Conservation (phyloP, 108 stramenopile species). For the Epithemia pelagica region DNA sequence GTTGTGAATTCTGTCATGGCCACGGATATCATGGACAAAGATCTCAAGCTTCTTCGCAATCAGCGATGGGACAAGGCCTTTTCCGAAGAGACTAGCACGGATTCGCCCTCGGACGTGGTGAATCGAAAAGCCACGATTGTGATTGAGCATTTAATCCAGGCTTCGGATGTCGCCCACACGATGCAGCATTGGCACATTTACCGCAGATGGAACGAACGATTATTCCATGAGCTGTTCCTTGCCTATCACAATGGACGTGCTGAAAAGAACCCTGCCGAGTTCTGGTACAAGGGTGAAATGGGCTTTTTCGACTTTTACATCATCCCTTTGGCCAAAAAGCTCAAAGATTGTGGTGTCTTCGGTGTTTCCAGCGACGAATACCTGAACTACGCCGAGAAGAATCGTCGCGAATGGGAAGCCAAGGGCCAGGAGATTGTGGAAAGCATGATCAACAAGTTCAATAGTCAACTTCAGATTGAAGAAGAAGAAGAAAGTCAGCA, state of each 20-base stretch:
- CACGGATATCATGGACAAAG: slow-evolving; percentile 16
- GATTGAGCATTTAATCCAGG: slow-evolving; percentile 45
- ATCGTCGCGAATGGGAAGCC: slow-evolving; percentile 22
- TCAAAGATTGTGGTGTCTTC: slow-evolving; percentile 41
- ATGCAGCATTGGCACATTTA: slow-evolving; percentile 55
- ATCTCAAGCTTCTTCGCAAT: background rate
- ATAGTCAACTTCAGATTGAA: background rate
- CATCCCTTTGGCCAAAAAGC: slow-evolving; percentile 40
- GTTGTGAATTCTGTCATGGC: slow-evolving; percentile 14
- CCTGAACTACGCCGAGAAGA: slow-evolving; percentile 20
- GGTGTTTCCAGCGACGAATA: slow-evolving; percentile 25
- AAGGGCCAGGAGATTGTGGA: slow-evolving; percentile 8
- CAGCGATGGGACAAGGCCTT: slow-evolving; percentile 10
- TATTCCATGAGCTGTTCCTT: slow-evolving; percentile 31
- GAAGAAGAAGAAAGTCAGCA: background rate
- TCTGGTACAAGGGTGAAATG: slow-evolving; percentile 42
- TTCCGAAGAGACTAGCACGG: background rate
- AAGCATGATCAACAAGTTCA: slow-evolving; percentile 2
- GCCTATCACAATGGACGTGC: slow-evolving; percentile 21
- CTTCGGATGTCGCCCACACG: slow-evolving; percentile 45
- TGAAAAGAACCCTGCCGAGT: slow-evolving; percentile 14
- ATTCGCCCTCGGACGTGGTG: background rate
- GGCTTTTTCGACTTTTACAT: slow-evolving; percentile 45
- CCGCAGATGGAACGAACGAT: slow-evolving; percentile 38
- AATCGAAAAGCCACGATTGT: slow-evolving; percentile 29